phyloP scores from a whole-genome alignment of 371 early-diverging fungal species.

The Choanephora cucurbitarum region DNA sequence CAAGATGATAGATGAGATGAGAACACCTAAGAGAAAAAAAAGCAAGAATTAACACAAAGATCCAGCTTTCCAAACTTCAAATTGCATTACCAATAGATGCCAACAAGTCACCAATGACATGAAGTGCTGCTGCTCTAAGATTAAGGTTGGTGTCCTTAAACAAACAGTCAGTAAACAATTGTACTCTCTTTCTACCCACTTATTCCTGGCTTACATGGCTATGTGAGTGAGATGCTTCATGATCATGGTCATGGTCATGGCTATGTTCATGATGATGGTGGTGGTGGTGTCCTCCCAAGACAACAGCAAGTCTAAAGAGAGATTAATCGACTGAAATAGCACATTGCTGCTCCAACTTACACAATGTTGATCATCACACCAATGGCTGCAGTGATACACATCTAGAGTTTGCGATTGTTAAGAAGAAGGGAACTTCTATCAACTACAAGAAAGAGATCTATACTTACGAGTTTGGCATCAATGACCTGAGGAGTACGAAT shows the following conservation, averaged over 20 bases:
- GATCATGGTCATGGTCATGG: constrained; percentile 22
- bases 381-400: constrained; percentile 70
- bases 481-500: constrained; percentile 70
- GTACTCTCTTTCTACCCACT: constrained; percentile 42
- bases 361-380: constrained; percentile 84
- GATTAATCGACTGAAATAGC: too few relatives aligned
- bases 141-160: constrained; percentile 63
- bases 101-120: constrained; percentile 86
- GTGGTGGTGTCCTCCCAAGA: constrained; percentile 50
- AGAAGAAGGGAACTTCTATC: too few relatives aligned
- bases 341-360: constrained; percentile 30
- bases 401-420: constrained; percentile 29
- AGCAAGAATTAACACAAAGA: too few relatives aligned
- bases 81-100: constrained; percentile 77
- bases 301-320: constrained; percentile 35
- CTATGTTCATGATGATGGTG: constrained; percentile 34
- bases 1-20: constrained; percentile 77
- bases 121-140: constrained; percentile 71
- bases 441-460: not conserved
- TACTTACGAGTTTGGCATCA: constrained; percentile 63
- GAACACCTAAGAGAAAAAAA: constrained; percentile 72
- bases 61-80: not conserved
- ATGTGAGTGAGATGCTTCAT: constrained; percentile 22
- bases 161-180: not conserved
- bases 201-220: constrained; percentile 7